Conservation (phyloP, 805 yeast species). For the Ogataea populi-albae region DNA sequence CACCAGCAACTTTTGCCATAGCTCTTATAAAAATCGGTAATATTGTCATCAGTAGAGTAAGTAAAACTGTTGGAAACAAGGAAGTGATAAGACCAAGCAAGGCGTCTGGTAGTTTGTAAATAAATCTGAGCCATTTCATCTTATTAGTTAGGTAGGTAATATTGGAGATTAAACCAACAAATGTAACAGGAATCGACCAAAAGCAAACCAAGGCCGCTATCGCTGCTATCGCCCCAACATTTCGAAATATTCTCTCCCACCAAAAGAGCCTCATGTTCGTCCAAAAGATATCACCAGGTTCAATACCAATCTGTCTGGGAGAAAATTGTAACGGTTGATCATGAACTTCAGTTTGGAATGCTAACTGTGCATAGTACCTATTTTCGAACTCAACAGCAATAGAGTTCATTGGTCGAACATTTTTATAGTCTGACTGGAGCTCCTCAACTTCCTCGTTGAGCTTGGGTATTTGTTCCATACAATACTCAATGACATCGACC, state of each 20-base stretch:
- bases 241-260: conserved; percentile 70
- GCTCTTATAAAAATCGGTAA: conserved; percentile 63
- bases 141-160: conserved; percentile 59
- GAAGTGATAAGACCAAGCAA: conserved; percentile 67
- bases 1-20: conserved; percentile 61
- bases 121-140: conserved; percentile 52
- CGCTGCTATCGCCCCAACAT: conserved; percentile 48
- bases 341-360: conserved; percentile 59
- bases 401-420: conserved; percentile 66
- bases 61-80: conserved; percentile 62
- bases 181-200: conserved; percentile 80
- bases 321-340: conserved; percentile 63
- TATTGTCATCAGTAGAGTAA: conserved; percentile 62
- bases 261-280: conserved; percentile 70
- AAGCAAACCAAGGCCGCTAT: conserved; percentile 54
- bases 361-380: conserved; percentile 73
- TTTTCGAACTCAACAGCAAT: conserved; percentile 76
- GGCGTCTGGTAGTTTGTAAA: conserved; percentile 50
- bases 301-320: conserved; percentile 61
- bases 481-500: conserved; percentile 59
- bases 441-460: conserved; percentile 54
- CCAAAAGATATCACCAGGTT: conserved; percentile 66
- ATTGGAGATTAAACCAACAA: conserved; percentile 73
- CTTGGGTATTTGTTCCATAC: conserved; percentile 54
- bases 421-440: conserved; percentile 49